Evolutionary conservation across 805 yeast species (phyloP).

Genomic region (Wickerhamomyces alni): DNA sequence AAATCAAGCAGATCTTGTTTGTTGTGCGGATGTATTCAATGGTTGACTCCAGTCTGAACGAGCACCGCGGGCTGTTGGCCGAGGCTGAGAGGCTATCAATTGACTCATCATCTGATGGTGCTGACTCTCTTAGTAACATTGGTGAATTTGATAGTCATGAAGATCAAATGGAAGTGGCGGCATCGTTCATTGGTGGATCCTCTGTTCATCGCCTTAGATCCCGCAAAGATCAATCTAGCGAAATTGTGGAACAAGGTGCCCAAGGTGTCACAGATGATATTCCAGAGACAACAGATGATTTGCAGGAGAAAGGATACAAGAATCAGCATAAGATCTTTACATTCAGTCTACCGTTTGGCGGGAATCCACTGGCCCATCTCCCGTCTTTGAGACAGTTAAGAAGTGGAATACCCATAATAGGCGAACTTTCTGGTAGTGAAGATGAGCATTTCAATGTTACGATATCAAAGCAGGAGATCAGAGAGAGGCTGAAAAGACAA

Average conservation of each 20-base stretch:
- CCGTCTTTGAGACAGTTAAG: constrained; percentile 17
- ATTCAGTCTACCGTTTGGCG: constrained; percentile 34
- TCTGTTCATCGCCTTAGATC: neutral
- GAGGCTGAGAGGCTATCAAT: neutral
- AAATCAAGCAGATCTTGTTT: too few species aligned
- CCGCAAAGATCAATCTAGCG: too few species aligned
- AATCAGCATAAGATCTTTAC: constrained; percentile 29
- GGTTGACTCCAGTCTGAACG: too few species aligned
- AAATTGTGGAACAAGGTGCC: constrained; percentile 8
- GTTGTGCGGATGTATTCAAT: too few species aligned
- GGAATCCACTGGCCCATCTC: constrained; percentile 21
- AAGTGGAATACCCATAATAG: constrained; percentile 15
- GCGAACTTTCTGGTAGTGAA: constrained; percentile 9
- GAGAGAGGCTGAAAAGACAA: constrained; percentile 37
- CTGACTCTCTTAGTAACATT: too few species aligned
- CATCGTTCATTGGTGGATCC: constrained; percentile 41
- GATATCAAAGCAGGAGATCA: constrained; percentile 20
- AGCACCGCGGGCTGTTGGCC: too few species aligned
- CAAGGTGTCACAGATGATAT: too few species aligned
- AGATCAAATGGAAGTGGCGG: constrained; percentile 7
- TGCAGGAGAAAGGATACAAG: constrained; percentile 11
- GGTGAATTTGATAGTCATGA: neutral
- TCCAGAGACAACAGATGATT: constrained; percentile 15
- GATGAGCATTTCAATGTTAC: constrained; percentile 5
- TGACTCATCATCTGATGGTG: neutral